Conservation (phyloP, 1,139 yeast genomes). For the Komagataea norvegica region DNA sequence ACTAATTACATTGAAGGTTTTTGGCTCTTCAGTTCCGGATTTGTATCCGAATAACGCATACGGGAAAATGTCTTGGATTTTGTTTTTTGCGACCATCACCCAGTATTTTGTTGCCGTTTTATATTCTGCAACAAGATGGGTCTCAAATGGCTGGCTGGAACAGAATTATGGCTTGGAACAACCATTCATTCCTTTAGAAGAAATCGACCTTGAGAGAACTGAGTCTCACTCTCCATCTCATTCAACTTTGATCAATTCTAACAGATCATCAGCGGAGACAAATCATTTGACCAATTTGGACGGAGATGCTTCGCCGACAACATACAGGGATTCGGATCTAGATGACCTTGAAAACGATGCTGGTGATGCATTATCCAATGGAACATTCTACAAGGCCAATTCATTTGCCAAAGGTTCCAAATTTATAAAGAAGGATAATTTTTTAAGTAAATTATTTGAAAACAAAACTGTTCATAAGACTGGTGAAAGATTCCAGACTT, state of each 20-base stretch:
- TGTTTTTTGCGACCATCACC: constrained; percentile 46
- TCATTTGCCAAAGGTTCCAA: constrained; percentile 7
- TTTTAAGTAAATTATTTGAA: constrained; percentile 31
- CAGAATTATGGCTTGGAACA: constrained; percentile 31
- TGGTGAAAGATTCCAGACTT: constrained; percentile 36
- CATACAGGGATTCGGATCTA: constrained; percentile 7
- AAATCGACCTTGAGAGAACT: constrained; percentile 20
- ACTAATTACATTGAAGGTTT: constrained; percentile 54
- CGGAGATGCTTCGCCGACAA: constrained; percentile 10
- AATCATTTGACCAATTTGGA: constrained; percentile 1
- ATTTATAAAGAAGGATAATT: constrained; percentile 28
- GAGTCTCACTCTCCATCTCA: constrained; percentile 16
- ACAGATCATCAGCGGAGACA: constrained; percentile 11
- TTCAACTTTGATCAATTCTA: constrained; percentile 22
- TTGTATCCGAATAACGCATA: constrained; percentile 79
- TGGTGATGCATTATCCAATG: background rate
- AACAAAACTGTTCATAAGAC: constrained; percentile 29
- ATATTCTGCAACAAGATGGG: constrained; percentile 38
- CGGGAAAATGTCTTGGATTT: constrained; percentile 55
- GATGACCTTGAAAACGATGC: constrained; percentile 6
- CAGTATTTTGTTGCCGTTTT: constrained; percentile 54
- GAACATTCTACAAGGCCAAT: constrained; percentile 8
- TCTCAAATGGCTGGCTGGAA: constrained; percentile 30
- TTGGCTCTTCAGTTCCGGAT: constrained; percentile 54
- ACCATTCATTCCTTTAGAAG: constrained; percentile 26